Percentiles rank a stretch among this genome's conserved stretches.
phyloP scores from a whole-genome alignment of 208 protist genomes.

The Leptomonas pyrrhocoris region DNA sequence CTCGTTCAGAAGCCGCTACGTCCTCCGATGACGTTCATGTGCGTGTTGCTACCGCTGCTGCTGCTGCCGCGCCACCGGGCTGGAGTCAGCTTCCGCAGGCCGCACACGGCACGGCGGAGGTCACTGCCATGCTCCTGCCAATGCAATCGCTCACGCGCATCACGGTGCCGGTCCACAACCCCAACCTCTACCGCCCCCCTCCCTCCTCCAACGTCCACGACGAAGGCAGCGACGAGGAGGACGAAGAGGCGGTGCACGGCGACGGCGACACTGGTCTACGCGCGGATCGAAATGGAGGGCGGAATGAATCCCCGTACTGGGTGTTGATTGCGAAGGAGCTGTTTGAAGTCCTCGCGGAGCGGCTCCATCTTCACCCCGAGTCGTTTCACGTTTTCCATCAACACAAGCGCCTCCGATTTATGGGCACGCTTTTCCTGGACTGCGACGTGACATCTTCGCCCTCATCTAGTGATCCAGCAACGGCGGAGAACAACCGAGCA shows the following conservation, averaged over 20 bases:
- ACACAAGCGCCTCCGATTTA: conserved; percentile 71
- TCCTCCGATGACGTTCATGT: not conserved
- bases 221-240: not conserved
- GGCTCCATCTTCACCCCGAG: conserved; percentile 66
- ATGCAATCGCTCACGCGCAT: conserved; percentile 34
- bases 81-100: conserved; percentile 28
- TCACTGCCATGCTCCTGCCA: conserved; percentile 38
- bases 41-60: not conserved
- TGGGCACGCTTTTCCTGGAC: conserved; percentile 56
- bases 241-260: not conserved
- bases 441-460: conserved; percentile 26
- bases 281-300: not conserved
- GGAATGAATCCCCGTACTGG: conserved; percentile 29
- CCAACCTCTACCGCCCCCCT: conserved; percentile 16
- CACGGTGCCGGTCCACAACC: conserved; percentile 35
- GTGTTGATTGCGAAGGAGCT: conserved; percentile 54
- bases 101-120: conserved; percentile 32
- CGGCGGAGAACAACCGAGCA: conserved; percentile 30
- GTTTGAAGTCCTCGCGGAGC: conserved; percentile 62
- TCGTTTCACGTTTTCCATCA: conserved; percentile 58
- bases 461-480: not conserved
- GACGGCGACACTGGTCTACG: not conserved
- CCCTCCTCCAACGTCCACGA: not conserved
- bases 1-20: no score
- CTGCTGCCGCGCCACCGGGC: conserved; percentile 6